phyloP scores from a whole-genome alignment of 345 rosid genomes.

The Aquilaria malaccensis region DNA sequence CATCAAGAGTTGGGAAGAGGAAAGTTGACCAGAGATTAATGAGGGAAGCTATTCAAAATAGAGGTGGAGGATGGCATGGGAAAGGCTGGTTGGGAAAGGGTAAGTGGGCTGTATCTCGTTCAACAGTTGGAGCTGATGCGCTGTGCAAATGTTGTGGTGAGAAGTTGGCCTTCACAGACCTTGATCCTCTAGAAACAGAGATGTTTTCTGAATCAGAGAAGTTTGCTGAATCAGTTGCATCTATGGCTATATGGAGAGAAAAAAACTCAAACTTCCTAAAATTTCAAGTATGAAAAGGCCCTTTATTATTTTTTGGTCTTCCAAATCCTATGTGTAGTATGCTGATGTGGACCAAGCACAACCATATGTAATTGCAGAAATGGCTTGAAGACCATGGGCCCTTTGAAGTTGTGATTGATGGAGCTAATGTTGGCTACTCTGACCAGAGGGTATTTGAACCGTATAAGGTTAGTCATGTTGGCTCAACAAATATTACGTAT shows the following conservation, averaged over 20 bases:
- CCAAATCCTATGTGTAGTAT: constrained; percentile 1
- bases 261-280: constrained; percentile 47
- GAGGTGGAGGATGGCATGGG: constrained; percentile 79
- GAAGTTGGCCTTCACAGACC: constrained; percentile 50
- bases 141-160: constrained; percentile 52
- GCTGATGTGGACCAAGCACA: constrained; percentile 1
- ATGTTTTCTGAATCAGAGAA: constrained; percentile 48
- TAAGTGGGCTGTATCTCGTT: constrained; percentile 37
- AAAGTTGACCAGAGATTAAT: constrained; percentile 33
- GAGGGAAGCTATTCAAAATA: constrained; percentile 31
- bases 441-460: constrained; percentile 43
- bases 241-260: constrained; percentile 48
- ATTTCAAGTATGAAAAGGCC: constrained; percentile 42
- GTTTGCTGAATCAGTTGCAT: constrained; percentile 55
- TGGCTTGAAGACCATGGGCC: constrained; percentile 71
- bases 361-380: constrained; percentile 34
- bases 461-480: constrained; percentile 33
- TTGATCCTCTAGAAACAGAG: constrained; percentile 58
- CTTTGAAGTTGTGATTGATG: constrained; percentile 66
- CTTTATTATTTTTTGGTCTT: constrained; percentile 5
- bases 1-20: constrained; percentile 43
- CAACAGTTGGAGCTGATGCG: constrained; percentile 38
- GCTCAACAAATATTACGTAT: constrained; percentile 1
- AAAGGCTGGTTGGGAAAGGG: constrained; percentile 70
- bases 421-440: constrained; percentile 57